Evolutionary conservation across 768 basidiomycete species (phyloP).

Genomic region (Mrakia frigida): DNA sequence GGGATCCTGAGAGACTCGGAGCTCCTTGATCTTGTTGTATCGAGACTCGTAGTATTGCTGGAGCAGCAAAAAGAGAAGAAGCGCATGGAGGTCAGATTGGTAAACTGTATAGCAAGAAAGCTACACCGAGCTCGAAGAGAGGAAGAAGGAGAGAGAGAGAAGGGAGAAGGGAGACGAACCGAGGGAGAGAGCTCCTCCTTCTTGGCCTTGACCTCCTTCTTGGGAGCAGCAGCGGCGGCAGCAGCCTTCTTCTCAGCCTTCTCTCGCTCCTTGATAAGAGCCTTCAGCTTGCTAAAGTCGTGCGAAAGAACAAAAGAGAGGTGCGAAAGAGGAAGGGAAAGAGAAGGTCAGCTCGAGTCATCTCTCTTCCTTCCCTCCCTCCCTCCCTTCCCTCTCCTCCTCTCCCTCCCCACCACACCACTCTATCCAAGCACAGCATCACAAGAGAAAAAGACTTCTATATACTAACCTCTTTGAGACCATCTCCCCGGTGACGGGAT

Average conservation of each 20-base stretch:
- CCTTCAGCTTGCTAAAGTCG: conserved; percentile 76
- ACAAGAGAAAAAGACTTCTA: too few species aligned
- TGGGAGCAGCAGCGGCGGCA: conserved; percentile 44
- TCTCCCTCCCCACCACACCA: background rate
- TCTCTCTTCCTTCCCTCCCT: background rate
- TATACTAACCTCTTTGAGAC: conserved; percentile 79
- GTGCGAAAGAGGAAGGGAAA: conserved; percentile 1
- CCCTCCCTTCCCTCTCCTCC: background rate
- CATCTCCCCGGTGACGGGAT: conserved; percentile 81
- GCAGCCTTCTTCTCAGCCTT: conserved; percentile 66
- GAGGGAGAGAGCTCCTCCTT: conserved; percentile 76
- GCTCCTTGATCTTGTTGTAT: conserved; percentile 75
- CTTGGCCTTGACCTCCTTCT: conserved; percentile 37
- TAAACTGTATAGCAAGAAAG: too few species aligned
- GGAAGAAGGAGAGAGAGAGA: background rate
- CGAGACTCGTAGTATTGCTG: conserved; percentile 97
- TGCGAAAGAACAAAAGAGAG: background rate
- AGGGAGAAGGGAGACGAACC: conserved; percentile 51
- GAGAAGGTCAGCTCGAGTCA: conserved; percentile 14
- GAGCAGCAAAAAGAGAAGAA: background rate
- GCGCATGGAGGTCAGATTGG: background rate
- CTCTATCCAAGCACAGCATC: background rate
- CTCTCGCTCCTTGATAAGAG: conserved; percentile 76
- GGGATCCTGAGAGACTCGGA: conserved; percentile 76
- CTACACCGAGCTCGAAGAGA: too few species aligned